Percentiles rank a stretch among this genome's conserved stretches.
These are phyloP conservation scores for Nothomitra cinnamomea DNA, from an alignment of 2,329 filamentous ascomycete genomes.

Conservation along the genomic window DNA sequence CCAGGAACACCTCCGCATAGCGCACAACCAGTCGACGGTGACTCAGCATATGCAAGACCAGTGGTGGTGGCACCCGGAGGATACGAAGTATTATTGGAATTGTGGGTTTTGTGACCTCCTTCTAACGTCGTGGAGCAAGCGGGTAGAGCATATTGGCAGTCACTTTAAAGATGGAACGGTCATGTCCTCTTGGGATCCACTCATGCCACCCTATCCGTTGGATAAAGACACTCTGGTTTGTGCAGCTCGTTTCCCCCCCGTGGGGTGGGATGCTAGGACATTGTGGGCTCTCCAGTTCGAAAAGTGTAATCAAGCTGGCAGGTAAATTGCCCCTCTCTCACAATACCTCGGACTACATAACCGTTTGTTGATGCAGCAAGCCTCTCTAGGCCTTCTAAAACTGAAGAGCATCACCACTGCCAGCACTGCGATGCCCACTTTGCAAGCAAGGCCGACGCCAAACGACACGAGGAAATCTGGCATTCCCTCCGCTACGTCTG, in stretches of 20 bases:
- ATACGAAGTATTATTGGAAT: slow-evolving; percentile 9
- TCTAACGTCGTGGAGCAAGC: slow-evolving; percentile 9
- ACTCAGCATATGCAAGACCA: neutral
- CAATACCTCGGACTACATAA: neutral
- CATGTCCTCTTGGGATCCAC: slow-evolving; percentile 10
- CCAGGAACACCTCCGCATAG: neutral
- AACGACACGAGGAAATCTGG: neutral
- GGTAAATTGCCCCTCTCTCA: neutral
- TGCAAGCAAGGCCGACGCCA: neutral
- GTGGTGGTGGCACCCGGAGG: neutral
- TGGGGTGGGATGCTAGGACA: neutral
- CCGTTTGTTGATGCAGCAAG: neutral
- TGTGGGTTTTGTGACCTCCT: slow-evolving; percentile 9
- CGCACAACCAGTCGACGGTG: neutral
- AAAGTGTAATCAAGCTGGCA: neutral
- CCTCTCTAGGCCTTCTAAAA: neutral
- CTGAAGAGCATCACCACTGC: neutral
- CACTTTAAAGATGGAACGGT: slow-evolving; percentile 8
- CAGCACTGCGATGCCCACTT: neutral
- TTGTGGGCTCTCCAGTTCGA: neutral
- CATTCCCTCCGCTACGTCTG: neutral
- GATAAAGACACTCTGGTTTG: neutral
- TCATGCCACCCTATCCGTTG: neutral
- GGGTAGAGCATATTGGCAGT: slow-evolving; percentile 9
- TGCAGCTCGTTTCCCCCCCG: neutral